phyloP scores from a whole-genome alignment of 148 eudicot species.

The Rhododendron williamsianum region DNA sequence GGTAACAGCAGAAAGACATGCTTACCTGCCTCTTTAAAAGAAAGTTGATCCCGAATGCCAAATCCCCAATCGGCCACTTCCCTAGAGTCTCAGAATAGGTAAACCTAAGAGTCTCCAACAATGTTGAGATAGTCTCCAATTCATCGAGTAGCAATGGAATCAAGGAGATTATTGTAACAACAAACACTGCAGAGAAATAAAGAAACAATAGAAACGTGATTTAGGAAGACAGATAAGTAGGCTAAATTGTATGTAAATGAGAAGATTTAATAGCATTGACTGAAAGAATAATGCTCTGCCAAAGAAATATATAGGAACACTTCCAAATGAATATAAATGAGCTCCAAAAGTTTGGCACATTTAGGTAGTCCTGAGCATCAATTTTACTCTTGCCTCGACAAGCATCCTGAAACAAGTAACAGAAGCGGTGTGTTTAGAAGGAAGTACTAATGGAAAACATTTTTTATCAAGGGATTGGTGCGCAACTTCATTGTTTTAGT shows the following conservation, averaged over 20 bases:
- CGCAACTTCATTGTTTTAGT: no score
- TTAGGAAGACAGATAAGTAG: not conserved
- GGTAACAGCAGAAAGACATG: not conserved
- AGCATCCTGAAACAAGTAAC: no score
- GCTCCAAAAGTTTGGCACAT: slow-evolving; percentile 36
- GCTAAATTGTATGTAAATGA: not conserved
- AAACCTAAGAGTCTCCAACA: slow-evolving; percentile 89
- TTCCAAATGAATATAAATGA: not conserved
- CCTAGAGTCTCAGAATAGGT: slow-evolving; percentile 95
- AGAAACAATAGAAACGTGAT: not conserved
- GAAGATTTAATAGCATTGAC: not conserved
- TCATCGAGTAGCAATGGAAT: not conserved
- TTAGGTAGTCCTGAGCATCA: slow-evolving; percentile 15
- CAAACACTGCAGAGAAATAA: not conserved
- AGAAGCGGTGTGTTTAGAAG: no score
- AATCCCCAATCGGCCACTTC: slow-evolving; percentile 97
- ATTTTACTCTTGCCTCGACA: no score
- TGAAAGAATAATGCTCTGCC: not conserved
- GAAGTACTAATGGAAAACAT: no score
- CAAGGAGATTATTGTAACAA: not conserved
- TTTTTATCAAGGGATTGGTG: no score
- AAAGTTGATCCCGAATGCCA: slow-evolving; percentile 93
- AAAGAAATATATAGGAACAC: not conserved
- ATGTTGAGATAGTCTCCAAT: slow-evolving; percentile 84
- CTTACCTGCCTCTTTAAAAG: slow-evolving; percentile 92